Evolutionary conservation across 2,329 filamentous ascomycete genomes (phyloP).

Genomic region (Talaromyces sp.): DNA sequence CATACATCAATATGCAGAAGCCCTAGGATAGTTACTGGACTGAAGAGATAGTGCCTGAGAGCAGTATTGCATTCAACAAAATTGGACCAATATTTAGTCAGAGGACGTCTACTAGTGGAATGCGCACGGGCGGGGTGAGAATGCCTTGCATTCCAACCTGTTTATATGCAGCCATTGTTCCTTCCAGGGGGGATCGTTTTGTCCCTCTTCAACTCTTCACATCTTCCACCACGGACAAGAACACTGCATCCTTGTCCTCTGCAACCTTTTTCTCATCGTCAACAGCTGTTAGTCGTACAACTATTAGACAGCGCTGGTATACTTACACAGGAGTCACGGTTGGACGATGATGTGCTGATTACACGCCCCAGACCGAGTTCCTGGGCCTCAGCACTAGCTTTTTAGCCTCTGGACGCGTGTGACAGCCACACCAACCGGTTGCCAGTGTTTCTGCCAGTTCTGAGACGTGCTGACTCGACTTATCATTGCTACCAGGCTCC

Average conservation of each 20-base stretch:
- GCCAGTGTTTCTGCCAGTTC: background rate
- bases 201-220: background rate
- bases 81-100: background rate
- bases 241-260: background rate
- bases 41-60: background rate
- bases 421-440: background rate
- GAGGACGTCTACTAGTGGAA: too few species aligned
- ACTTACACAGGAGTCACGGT: background rate
- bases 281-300: background rate
- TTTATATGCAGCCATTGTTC: background rate
- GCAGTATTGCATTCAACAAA: background rate
- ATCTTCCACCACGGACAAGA: background rate
- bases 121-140: constrained; percentile 3
- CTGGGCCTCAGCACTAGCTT: background rate
- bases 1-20: background rate
- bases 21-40: background rate
- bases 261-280: background rate
- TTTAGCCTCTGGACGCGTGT: background rate
- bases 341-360: background rate
- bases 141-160: background rate
- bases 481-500: background rate
- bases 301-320: background rate
- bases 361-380: background rate
- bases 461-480: background rate
- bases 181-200: background rate